Evolutionary conservation across 441 rosid genomes (phyloP).

Genomic region (Aleurites moluccanus): DNA sequence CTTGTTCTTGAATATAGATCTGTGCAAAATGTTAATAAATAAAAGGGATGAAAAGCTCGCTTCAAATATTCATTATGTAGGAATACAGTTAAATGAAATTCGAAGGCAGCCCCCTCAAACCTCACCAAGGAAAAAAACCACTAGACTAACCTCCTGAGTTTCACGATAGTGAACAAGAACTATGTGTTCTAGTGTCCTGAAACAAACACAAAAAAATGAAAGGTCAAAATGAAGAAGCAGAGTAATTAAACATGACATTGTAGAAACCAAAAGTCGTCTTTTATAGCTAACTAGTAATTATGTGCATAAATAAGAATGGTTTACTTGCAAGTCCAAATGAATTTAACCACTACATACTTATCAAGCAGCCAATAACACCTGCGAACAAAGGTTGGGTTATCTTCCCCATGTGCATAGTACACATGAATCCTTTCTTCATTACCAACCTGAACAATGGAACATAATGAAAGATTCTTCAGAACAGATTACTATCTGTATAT

Average conservation of each 20-base stretch:
- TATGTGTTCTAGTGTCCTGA: constrained; percentile 86
- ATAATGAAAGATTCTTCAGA: constrained; percentile 23
- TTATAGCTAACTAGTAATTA: constrained; percentile 7
- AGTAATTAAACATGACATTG: not conserved
- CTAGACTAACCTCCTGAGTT: constrained; percentile 81
- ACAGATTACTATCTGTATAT: too few species aligned
- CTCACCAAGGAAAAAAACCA: constrained; percentile 4
- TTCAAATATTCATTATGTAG: not conserved
- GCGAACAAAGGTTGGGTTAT: constrained; percentile 84
- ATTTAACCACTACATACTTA: constrained; percentile 59
- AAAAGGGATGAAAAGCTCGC: not conserved
- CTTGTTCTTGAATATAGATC: not conserved
- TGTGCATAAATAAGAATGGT: not conserved
- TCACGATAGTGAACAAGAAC: constrained; percentile 99
- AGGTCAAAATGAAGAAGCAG: constrained; percentile 12
- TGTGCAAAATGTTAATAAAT: not conserved
- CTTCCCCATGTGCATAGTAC: constrained; percentile 96
- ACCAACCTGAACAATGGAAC: constrained; percentile 64
- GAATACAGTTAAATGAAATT: not conserved
- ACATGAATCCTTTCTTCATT: constrained; percentile 98
- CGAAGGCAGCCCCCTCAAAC: not conserved
- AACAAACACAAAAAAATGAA: constrained; percentile 24
- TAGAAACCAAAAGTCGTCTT: not conserved
- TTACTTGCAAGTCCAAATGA: constrained; percentile 14
- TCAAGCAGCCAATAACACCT: constrained; percentile 99